Evolutionary conservation across 148 eudicot species (phyloP).

Genomic region (Nyssa sinensis): DNA sequence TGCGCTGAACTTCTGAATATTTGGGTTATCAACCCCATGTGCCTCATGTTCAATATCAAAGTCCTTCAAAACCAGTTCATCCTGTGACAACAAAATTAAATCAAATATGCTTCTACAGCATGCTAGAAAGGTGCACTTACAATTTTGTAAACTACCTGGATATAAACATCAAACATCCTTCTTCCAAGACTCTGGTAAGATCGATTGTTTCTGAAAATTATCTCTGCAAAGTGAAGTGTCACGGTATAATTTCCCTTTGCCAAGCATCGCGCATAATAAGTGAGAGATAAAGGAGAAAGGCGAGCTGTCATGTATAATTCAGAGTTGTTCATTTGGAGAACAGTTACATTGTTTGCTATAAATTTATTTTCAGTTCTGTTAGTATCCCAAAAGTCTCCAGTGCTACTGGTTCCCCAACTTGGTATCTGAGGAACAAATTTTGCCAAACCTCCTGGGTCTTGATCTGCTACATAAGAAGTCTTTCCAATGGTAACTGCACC

Average conservation of each 20-base stretch:
- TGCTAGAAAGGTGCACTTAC: background rate
- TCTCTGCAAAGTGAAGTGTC: conserved; percentile 60
- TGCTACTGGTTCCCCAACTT: conserved; percentile 66
- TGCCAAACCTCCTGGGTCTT: conserved; percentile 37
- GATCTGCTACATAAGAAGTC: conserved; percentile 44
- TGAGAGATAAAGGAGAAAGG: conserved; percentile 59
- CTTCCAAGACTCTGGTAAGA: conserved; percentile 61
- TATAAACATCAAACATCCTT: conserved; percentile 63
- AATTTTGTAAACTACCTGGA: conserved; percentile 44
- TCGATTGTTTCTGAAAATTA: conserved; percentile 36
- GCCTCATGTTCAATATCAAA: conserved; percentile 52
- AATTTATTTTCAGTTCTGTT: conserved; percentile 6
- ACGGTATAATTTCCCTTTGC: conserved; percentile 64
- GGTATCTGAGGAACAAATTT: conserved; percentile 28
- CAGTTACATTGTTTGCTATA: conserved; percentile 23
- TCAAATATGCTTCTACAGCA: background rate
- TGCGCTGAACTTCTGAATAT: conserved; percentile 15
- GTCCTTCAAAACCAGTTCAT: conserved; percentile 36
- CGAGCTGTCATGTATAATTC: conserved; percentile 50
- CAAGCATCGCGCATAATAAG: conserved; percentile 68
- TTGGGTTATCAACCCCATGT: conserved; percentile 36
- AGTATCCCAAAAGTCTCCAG: conserved; percentile 41
- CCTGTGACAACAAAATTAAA: conserved; percentile 39
- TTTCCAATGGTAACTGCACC: conserved; percentile 26
- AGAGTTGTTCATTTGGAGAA: conserved; percentile 28